phyloP scores from a whole-genome alignment of 179 eudicot genomes.

The Silene vulgaris region DNA sequence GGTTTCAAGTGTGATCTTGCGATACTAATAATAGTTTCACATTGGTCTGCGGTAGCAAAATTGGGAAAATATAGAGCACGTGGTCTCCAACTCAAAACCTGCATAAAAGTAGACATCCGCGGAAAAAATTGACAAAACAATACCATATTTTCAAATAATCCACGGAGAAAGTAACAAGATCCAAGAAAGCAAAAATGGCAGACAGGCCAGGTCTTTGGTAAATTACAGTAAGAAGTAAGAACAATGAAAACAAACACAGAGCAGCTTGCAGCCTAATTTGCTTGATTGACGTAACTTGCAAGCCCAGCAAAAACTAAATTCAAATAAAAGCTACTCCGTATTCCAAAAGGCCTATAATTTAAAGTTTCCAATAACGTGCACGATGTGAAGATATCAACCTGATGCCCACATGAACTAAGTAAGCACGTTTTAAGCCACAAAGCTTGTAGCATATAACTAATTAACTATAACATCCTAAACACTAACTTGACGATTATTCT shows the following conservation, averaged over 20 bases:
- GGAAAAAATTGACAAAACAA: background rate
- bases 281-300: background rate
- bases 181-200: background rate
- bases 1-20: constrained; percentile 64
- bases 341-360: background rate
- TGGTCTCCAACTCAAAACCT: constrained; percentile 95
- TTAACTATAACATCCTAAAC: background rate
- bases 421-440: background rate
- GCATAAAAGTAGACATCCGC: background rate
- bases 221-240: constrained; percentile 1
- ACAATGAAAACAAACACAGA: background rate
- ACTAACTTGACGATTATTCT: background rate
- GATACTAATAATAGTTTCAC: constrained; percentile 52
- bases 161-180: background rate
- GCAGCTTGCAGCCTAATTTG: background rate
- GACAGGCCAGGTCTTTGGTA: background rate
- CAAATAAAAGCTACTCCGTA: background rate
- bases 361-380: background rate
- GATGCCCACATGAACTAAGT: background rate
- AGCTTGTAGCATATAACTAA: background rate
- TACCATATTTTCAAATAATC: background rate
- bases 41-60: constrained; percentile 80
- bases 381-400: background rate
- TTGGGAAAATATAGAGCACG: constrained; percentile 72
- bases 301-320: background rate